phyloP scores from a whole-genome alignment of 495 filamentous ascomycete species.

The Penicillium taxi region DNA sequence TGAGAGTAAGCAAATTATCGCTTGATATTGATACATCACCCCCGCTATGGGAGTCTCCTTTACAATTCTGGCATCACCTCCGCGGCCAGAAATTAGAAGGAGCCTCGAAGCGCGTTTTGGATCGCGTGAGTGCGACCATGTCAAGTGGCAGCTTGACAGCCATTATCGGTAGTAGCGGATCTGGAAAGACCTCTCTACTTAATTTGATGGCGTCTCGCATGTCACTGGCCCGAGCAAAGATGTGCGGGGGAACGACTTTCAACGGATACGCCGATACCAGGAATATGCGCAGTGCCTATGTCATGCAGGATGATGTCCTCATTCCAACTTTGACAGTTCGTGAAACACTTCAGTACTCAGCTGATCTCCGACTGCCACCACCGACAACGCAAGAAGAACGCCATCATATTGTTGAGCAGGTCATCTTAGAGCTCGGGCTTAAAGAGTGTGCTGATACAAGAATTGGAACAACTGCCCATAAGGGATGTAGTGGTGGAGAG shows the following conservation, averaged over 20 bases:
- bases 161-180: constrained; percentile 66
- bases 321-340: constrained; percentile 63
- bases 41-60: constrained; percentile 27
- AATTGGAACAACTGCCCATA: constrained; percentile 59
- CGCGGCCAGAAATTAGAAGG: constrained; percentile 14
- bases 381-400: constrained; percentile 51
- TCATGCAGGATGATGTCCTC: constrained; percentile 70
- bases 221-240: constrained; percentile 43
- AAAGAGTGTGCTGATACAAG: constrained; percentile 67
- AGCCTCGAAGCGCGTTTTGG: constrained; percentile 36
- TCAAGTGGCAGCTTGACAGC: constrained; percentile 57
- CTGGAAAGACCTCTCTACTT: constrained; percentile 64
- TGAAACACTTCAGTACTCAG: constrained; percentile 63
- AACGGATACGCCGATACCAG: constrained; percentile 47
- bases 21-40: constrained; percentile 48
- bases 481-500: constrained; percentile 69
- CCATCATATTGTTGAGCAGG: constrained; percentile 55
- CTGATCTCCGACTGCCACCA: constrained; percentile 58
- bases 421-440: constrained; percentile 63
- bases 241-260: constrained; percentile 47
- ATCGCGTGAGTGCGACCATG: constrained; percentile 48
- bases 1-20: constrained; percentile 46
- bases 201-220: constrained; percentile 63
- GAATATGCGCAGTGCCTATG: constrained; percentile 55
- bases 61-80: constrained; percentile 16